A percentile compares a stretch with the other conserved stretches of the same genome.
phyloP scores from a whole-genome alignment of 352 stramenopile species.

The Phytophthora pluvialis region DNA sequence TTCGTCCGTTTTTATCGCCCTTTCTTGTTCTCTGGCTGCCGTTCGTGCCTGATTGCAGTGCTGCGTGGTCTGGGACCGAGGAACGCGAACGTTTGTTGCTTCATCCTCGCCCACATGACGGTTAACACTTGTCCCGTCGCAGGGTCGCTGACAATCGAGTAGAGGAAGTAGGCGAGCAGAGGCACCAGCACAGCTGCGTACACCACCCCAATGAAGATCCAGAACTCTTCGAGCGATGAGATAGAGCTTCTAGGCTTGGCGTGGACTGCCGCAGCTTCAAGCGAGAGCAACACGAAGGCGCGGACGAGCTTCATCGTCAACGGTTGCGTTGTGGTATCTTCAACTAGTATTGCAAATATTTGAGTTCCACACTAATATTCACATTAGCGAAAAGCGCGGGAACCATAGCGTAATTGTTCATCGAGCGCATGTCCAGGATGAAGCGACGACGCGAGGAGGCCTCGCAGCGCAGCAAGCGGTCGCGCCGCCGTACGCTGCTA shows the following conservation, averaged over 20 bases:
- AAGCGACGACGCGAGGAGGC: slow-evolving; percentile 48
- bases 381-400: slow-evolving; percentile 9
- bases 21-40: slow-evolving; percentile 23
- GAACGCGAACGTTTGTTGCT: slow-evolving; percentile 31
- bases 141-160: slow-evolving; percentile 21
- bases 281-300: slow-evolving; percentile 10
- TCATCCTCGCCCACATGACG: slow-evolving; percentile 16
- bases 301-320: not conserved
- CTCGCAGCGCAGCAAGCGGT: slow-evolving; percentile 39
- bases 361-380: slow-evolving; percentile 5
- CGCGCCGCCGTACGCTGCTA: slow-evolving; percentile 40
- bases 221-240: slow-evolving; percentile 31
- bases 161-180: slow-evolving; percentile 29
- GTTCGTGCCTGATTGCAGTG: slow-evolving; percentile 25
- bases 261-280: slow-evolving; percentile 1
- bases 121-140: slow-evolving; percentile 22
- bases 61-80: slow-evolving; percentile 27
- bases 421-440: slow-evolving; percentile 28
- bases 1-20: slow-evolving; percentile 9
- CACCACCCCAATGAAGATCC: slow-evolving; percentile 28
- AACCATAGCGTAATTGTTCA: not conserved
- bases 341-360: slow-evolving; percentile 21
- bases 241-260: slow-evolving; percentile 27
- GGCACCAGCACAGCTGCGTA: slow-evolving; percentile 33
- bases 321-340: slow-evolving; percentile 5